A percentile compares a stretch with the other conserved stretches of the same genome.
Evolutionary conservation across 108 stramenopile species (phyloP).

Genomic region (Phaeodactylum tricornutum): DNA sequence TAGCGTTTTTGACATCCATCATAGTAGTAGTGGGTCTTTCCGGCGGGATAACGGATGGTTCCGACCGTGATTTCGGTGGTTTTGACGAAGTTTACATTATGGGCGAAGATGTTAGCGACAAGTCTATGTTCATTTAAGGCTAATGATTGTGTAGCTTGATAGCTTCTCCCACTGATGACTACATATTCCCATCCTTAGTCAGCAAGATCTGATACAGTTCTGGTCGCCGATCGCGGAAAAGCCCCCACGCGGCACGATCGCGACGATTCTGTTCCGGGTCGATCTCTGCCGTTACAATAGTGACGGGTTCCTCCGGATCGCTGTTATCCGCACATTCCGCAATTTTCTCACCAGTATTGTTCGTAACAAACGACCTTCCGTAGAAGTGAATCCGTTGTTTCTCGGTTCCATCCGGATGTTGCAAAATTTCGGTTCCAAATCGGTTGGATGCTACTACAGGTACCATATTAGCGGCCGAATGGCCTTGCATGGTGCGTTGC

Average conservation of each 20-base stretch:
- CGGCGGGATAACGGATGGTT: no score
- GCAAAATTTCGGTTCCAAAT: slow-evolving; percentile 40
- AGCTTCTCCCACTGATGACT: no score
- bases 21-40: no score
- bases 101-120: no score
- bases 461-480: slow-evolving; percentile 58
- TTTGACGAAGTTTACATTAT: no score
- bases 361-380: slow-evolving; percentile 47
- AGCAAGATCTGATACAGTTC: slow-evolving; percentile 40
- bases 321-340: slow-evolving; percentile 5
- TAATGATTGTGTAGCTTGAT: no score
- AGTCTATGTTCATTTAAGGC: no score
- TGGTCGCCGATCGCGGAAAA: slow-evolving; percentile 62
- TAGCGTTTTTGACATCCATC: no score
- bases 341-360: slow-evolving; percentile 44
- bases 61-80: no score
- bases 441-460: slow-evolving; percentile 55
- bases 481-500: slow-evolving; percentile 60
- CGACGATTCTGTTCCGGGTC: slow-evolving; percentile 21
- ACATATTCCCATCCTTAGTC: slow-evolving; percentile 38
- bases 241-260: slow-evolving; percentile 42
- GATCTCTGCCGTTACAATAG: slow-evolving; percentile 18
- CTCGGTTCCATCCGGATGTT: slow-evolving; percentile 19
- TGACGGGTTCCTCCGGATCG: slow-evolving; percentile 8
- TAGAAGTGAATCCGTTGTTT: slow-evolving; percentile 49